phyloP scores from a whole-genome alignment of 352 stramenopile genomes.

The Nothophytophthora sp. region DNA sequence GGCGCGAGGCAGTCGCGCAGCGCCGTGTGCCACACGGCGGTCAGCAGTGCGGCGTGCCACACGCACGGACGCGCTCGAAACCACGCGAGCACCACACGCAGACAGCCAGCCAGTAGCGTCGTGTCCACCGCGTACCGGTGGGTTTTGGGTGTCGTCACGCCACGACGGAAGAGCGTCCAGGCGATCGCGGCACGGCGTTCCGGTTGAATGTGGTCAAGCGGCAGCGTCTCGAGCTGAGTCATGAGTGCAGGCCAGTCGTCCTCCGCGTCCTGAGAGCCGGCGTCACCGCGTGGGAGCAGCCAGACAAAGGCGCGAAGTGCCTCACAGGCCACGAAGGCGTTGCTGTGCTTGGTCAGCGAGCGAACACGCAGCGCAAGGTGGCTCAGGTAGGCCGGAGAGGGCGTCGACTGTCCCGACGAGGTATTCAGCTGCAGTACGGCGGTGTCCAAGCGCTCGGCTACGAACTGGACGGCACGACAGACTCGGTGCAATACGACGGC shows the following conservation, averaged over 20 bases:
- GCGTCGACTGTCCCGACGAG: constrained; percentile 38
- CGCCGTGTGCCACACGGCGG: constrained; percentile 60
- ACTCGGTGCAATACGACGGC: constrained; percentile 23
- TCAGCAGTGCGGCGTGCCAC: constrained; percentile 66
- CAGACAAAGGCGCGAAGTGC: constrained; percentile 71
- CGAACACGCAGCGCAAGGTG: constrained; percentile 50
- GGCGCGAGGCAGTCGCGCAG: constrained; percentile 37
- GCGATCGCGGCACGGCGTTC: constrained; percentile 57
- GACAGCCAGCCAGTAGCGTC: constrained; percentile 45
- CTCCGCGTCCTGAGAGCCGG: background rate
- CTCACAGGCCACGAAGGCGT: constrained; percentile 59
- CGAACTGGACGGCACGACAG: constrained; percentile 52
- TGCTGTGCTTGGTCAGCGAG: constrained; percentile 38
- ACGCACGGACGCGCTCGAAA: constrained; percentile 55
- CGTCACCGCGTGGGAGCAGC: constrained; percentile 49
- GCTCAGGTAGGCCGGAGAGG: constrained; percentile 35
- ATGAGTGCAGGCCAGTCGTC: constrained; percentile 47
- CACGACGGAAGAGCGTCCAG: constrained; percentile 63
- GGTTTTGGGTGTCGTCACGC: constrained; percentile 43
- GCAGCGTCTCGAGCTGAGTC: constrained; percentile 43
- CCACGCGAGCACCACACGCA: constrained; percentile 59
- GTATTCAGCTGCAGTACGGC: constrained; percentile 42
- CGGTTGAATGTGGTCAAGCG: constrained; percentile 44
- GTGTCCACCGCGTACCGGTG: constrained; percentile 42
- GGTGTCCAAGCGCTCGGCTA: constrained; percentile 49